Evolutionary conservation across 2,329 filamentous ascomycete genomes (phyloP).

Genomic region (Calonectria hawksworthii): DNA sequence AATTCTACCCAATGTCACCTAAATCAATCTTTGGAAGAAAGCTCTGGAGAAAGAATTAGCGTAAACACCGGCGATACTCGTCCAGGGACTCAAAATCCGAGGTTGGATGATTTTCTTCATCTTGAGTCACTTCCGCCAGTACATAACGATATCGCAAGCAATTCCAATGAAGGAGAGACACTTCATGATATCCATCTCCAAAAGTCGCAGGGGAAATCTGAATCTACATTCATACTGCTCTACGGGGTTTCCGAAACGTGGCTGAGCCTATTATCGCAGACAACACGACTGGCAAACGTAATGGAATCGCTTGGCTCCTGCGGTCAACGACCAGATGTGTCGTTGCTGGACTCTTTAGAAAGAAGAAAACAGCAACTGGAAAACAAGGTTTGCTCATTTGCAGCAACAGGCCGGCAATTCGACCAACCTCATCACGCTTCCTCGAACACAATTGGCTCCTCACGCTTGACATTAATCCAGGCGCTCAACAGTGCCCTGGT

Average conservation of each 20-base stretch:
- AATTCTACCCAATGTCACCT: not conserved
- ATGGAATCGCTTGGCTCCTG: not conserved
- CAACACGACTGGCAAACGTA: conserved; percentile 16
- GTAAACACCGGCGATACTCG: not conserved
- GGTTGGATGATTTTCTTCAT: not conserved
- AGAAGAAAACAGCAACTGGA: not conserved
- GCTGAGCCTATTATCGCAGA: conserved; percentile 29
- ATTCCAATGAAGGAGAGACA: not conserved
- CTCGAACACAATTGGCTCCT: not conserved
- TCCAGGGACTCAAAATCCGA: not conserved
- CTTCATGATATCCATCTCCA: conserved; percentile 1
- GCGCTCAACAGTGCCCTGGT: conserved; percentile 19
- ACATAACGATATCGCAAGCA: not conserved
- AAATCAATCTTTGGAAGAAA: not conserved
- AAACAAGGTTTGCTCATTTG: conserved; percentile 5
- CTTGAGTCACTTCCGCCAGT: not conserved
- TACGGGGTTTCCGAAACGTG: conserved; percentile 25
- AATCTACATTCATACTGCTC: conserved; percentile 13
- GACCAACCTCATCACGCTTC: not conserved
- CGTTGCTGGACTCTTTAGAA: not conserved
- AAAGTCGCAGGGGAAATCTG: not conserved
- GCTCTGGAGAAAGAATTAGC: too few species aligned
- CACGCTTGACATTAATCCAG: not conserved
- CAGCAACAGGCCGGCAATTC: not conserved
- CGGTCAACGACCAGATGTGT: not conserved